Evolutionary conservation across 192 early-diverging fungal species (phyloP).

Genomic region (Podochytrium sp.): DNA sequence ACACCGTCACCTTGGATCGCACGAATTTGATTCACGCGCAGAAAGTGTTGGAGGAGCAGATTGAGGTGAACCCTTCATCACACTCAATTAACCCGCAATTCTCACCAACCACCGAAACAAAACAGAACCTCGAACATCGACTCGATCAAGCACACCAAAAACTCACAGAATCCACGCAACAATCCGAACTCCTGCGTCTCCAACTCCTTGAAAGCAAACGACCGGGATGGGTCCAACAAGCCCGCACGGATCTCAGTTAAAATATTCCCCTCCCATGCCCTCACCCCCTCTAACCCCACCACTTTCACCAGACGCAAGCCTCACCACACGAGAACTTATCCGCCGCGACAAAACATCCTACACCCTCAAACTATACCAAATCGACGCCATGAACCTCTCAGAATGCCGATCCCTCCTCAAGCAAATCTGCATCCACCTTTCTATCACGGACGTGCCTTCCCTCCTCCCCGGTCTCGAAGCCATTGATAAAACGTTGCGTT

Average conservation of each 20-base stretch:
- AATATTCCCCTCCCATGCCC: background rate
- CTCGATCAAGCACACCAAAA: constrained; percentile 16
- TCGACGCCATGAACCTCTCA: constrained; percentile 37
- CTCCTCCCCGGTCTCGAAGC: constrained; percentile 22
- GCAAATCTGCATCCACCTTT: constrained; percentile 11
- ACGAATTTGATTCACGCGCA: constrained; percentile 3
- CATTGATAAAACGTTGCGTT: constrained; percentile 18
- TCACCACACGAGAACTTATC: constrained; percentile 48
- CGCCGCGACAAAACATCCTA: constrained; percentile 44
- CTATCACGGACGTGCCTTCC: constrained; percentile 16
- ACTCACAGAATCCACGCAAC: constrained; percentile 32
- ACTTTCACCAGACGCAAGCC: background rate
- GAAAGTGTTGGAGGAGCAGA: constrained; percentile 18
- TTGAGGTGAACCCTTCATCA: constrained; percentile 1
- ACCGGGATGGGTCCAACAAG: constrained; percentile 34
- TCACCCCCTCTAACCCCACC: background rate
- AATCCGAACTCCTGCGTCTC: constrained; percentile 43
- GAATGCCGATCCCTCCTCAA: constrained; percentile 40
- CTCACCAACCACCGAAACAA: background rate
- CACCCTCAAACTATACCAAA: constrained; percentile 43
- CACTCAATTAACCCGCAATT: background rate
- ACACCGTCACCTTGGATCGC: background rate
- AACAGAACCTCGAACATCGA: constrained; percentile 32
- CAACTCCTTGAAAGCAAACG: constrained; percentile 44
- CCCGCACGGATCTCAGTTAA: background rate